phyloP scores from a whole-genome alignment of 768 basidiomycete species.

The Boletus insuetus region DNA sequence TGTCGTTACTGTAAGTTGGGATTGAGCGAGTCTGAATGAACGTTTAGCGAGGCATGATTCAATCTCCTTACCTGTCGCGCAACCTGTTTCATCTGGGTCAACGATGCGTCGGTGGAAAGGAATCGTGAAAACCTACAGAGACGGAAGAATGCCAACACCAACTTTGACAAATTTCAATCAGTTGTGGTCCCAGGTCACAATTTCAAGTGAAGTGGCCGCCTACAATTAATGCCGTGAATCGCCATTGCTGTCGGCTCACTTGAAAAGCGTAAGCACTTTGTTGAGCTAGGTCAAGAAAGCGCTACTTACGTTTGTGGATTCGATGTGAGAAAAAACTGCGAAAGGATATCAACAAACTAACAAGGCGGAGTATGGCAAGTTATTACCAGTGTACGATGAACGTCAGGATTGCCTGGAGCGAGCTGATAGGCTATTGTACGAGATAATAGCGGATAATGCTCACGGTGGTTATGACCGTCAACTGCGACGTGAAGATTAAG shows the following conservation, averaged over 20 bases:
- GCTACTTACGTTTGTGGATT: constrained; percentile 12
- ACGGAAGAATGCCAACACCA: constrained; percentile 30
- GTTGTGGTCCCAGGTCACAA: background rate
- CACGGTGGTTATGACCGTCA: constrained; percentile 34
- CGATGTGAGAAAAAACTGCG: constrained; percentile 11
- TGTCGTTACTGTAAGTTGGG: constrained; percentile 25
- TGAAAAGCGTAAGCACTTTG: background rate
- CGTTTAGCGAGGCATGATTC: background rate
- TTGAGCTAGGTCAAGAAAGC: background rate
- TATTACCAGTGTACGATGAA: constrained; percentile 51
- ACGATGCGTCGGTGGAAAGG: background rate
- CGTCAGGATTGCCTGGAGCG: constrained; percentile 44
- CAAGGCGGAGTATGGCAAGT: background rate
- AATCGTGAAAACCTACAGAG: constrained; percentile 22
- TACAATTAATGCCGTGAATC: constrained; percentile 34
- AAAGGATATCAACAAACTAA: background rate
- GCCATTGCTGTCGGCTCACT: constrained; percentile 31
- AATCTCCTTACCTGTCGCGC: constrained; percentile 26
- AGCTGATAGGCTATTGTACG: background rate
- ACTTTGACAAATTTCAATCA: constrained; percentile 17
- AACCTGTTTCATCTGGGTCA: constrained; percentile 30
- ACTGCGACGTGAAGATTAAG: constrained; percentile 9
- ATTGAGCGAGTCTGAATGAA: constrained; percentile 16
- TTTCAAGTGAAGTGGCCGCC: constrained; percentile 15
- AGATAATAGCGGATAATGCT: background rate